phyloP scores from a whole-genome alignment of 148 eudicot species.

The Amaranthus palmeri region DNA sequence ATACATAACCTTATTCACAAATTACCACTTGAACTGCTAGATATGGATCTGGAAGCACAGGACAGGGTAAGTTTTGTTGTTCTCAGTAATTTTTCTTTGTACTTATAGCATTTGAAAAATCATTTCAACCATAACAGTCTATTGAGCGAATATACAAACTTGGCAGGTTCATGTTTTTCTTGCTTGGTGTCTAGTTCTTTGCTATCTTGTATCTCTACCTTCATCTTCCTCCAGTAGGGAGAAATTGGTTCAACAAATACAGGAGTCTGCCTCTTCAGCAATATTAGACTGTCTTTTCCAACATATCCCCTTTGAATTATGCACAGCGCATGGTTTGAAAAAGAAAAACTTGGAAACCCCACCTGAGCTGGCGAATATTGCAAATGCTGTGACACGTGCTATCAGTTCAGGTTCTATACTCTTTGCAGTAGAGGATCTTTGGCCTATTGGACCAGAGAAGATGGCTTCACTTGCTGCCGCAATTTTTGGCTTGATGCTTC shows the following conservation, averaged over 20 bases:
- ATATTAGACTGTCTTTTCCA: conserved; percentile 87
- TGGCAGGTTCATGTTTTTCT: conserved; percentile 79
- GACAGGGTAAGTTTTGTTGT: conserved; percentile 50
- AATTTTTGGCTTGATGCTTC: conserved; percentile 77
- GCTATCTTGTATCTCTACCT: conserved; percentile 59
- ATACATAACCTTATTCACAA: conserved; percentile 50
- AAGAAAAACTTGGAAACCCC: conserved; percentile 66
- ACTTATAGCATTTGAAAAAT: background rate
- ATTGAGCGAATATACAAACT: conserved; percentile 18
- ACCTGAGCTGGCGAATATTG: conserved; percentile 48
- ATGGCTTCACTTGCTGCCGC: conserved; percentile 81
- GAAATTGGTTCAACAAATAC: conserved; percentile 75
- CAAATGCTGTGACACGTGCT: conserved; percentile 62
- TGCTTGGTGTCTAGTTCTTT: conserved; percentile 80
- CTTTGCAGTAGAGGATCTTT: conserved; percentile 63
- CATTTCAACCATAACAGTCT: background rate
- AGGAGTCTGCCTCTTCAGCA: conserved; percentile 55
- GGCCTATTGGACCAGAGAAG: conserved; percentile 73
- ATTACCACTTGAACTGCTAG: conserved; percentile 50
- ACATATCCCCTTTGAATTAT: conserved; percentile 76
- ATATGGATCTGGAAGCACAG: conserved; percentile 51
- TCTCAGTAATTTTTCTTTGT: background rate
- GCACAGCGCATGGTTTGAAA: conserved; percentile 37
- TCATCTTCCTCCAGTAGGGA: conserved; percentile 70
- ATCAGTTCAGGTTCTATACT: conserved; percentile 59